Percentiles rank a stretch among this genome's conserved stretches.
Conservation (phyloP, 1,284 basidiomycete species). For the Ustilago cynodontis region DNA sequence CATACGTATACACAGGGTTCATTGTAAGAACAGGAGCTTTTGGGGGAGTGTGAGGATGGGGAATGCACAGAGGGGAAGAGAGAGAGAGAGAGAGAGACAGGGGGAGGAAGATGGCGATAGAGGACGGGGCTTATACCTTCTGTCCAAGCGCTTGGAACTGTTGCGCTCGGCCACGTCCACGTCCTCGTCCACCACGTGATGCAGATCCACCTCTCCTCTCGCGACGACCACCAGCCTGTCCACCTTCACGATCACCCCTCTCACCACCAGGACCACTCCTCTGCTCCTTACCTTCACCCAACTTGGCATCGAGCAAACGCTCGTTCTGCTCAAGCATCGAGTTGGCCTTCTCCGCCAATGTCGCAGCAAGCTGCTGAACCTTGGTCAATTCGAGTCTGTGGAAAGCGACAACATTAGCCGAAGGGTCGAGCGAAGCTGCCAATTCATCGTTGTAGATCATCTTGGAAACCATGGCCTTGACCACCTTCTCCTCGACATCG, state of each 20-base stretch:
- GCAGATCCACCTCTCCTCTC: slow-evolving; percentile 61
- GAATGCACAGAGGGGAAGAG: slow-evolving; percentile 7
- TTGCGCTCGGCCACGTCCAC: slow-evolving; percentile 62
- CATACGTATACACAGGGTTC: slow-evolving; percentile 24
- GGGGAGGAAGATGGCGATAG: background rate
- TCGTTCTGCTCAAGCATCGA: slow-evolving; percentile 94
- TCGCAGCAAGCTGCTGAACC: slow-evolving; percentile 67
- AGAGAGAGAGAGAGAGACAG: background rate
- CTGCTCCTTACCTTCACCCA: slow-evolving; percentile 73
- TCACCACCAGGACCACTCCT: slow-evolving; percentile 47
- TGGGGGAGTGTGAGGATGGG: slow-evolving; percentile 15
- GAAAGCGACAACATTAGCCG: slow-evolving; percentile 85
- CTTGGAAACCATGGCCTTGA: slow-evolving; percentile 92
- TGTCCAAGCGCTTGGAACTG: slow-evolving; percentile 63
- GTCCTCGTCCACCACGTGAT: slow-evolving; percentile 60
- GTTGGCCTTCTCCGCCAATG: slow-evolving; percentile 86
- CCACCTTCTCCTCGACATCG: slow-evolving; percentile 81
- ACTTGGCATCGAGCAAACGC: slow-evolving; percentile 89
- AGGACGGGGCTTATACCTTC: slow-evolving; percentile 50
- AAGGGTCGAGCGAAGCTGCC: slow-evolving; percentile 88
- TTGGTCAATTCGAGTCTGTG: slow-evolving; percentile 85
- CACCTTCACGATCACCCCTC: slow-evolving; percentile 49
- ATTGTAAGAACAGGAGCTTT: slow-evolving; percentile 20
- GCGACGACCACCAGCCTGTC: slow-evolving; percentile 51
- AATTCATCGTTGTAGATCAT: slow-evolving; percentile 99